Evolutionary conservation across 805 yeast genomes (phyloP).

Genomic region (Kazachstania viticola): DNA sequence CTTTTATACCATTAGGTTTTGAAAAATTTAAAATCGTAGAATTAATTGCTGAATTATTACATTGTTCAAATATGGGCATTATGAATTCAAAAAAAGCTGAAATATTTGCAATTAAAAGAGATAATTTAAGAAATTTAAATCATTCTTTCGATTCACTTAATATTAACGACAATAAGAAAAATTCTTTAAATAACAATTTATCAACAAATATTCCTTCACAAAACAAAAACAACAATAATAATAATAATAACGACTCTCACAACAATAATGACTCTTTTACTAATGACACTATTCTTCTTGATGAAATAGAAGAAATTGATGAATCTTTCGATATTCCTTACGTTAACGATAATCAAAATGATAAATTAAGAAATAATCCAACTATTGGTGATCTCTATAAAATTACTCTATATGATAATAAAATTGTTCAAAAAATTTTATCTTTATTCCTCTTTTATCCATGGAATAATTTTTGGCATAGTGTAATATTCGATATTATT

Average conservation of each 20-base stretch:
- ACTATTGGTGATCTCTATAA: constrained; percentile 82
- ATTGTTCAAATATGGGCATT: constrained; percentile 90
- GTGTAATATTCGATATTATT: constrained; percentile 88
- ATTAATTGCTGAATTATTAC: constrained; percentile 81
- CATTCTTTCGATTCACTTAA: neutral
- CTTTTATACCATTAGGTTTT: constrained; percentile 66
- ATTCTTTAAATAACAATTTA: constrained; percentile 1
- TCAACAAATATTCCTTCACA: constrained; percentile 1
- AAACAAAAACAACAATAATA: neutral
- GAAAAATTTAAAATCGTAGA: constrained; percentile 86
- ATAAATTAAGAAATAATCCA: constrained; percentile 39
- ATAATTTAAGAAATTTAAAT: constrained; percentile 39
- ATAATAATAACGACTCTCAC: neutral
- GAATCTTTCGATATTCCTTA: constrained; percentile 26
- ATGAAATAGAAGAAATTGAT: constrained; percentile 43
- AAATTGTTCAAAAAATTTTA: constrained; percentile 52
- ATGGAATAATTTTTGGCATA: constrained; percentile 93
- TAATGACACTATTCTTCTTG: constrained; percentile 19
- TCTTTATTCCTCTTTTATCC: constrained; percentile 72
- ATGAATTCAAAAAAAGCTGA: constrained; percentile 70
- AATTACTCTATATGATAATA: constrained; percentile 64
- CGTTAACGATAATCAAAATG: constrained; percentile 28
- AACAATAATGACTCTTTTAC: constrained; percentile 8
- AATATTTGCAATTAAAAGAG: constrained; percentile 53
- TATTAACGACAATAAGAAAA: neutral